phyloP scores from a whole-genome alignment of 768 basidiomycete genomes.

The Coprinopsis sp. region DNA sequence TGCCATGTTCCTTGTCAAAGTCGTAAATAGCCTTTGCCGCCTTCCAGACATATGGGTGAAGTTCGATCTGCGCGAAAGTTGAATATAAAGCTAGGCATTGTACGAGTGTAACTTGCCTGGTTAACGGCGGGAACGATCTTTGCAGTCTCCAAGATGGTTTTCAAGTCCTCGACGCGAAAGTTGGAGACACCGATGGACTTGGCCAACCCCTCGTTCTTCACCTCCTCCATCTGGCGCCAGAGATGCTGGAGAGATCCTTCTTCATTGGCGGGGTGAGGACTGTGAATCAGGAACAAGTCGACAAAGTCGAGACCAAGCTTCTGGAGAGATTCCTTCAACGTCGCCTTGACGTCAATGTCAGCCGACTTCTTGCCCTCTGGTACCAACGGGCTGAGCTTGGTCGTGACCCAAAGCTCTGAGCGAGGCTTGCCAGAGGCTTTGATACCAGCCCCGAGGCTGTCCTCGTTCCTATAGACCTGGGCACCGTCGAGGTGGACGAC shows the following conservation, averaged over 20 bases:
- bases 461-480: slow-evolving; percentile 55
- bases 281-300: slow-evolving; percentile 63
- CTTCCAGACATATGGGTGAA: slow-evolving; percentile 71
- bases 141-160: slow-evolving; percentile 46
- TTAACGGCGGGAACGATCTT: slow-evolving; percentile 62
- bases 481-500: slow-evolving; percentile 65
- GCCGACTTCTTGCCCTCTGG: slow-evolving; percentile 36
- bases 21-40: slow-evolving; percentile 52
- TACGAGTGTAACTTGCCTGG: slow-evolving; percentile 59
- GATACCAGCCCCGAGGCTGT: slow-evolving; percentile 46
- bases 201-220: slow-evolving; percentile 41
- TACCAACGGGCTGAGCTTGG: slow-evolving; percentile 43
- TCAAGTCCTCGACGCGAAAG: slow-evolving; percentile 51
- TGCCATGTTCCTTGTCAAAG: slow-evolving; percentile 50
- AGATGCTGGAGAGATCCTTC: slow-evolving; percentile 42
- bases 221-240: slow-evolving; percentile 61
- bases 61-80: no score
- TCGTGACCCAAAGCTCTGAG: slow-evolving; percentile 57
- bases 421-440: slow-evolving; percentile 46
- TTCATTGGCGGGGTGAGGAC: slow-evolving; percentile 29
- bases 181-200: slow-evolving; percentile 70
- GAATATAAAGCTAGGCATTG: no score
- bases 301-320: slow-evolving; percentile 51
- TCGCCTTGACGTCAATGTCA: slow-evolving; percentile 35
- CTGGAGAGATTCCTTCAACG: slow-evolving; percentile 48